Conservation (phyloP, 208 protist species). For the Leishmania tropica region DNA sequence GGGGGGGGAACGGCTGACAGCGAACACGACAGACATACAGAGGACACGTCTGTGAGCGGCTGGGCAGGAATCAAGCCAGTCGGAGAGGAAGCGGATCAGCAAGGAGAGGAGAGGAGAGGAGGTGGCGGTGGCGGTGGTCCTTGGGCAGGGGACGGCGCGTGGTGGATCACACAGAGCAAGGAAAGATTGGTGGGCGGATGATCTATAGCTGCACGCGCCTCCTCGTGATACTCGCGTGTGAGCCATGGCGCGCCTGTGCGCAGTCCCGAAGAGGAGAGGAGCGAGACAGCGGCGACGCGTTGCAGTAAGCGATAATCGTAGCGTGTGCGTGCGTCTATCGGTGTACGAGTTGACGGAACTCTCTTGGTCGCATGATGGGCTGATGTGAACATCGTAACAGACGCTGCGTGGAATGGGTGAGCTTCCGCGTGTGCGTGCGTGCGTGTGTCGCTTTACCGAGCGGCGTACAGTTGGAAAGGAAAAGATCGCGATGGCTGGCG, state of each 20-base stretch:
- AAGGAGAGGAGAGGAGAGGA: not conserved
- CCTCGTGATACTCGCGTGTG: not conserved
- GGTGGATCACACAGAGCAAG: not conserved
- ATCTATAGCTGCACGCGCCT: not conserved
- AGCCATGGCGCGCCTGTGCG: not conserved
- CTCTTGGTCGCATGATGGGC: not conserved
- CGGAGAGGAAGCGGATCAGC: not conserved
- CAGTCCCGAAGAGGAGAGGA: not conserved
- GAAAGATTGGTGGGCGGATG: not conserved
- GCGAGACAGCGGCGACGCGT: not conserved
- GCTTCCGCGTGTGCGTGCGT: not conserved
- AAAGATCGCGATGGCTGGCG: not conserved
- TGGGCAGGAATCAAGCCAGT: not conserved
- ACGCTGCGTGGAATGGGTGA: not conserved
- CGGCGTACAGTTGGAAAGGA: not conserved
- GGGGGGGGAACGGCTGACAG: not conserved
- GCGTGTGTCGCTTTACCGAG: not conserved
- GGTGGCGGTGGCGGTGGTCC: not conserved
- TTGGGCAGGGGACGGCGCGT: not conserved
- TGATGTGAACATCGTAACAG: not conserved
- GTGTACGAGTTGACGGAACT: not conserved
- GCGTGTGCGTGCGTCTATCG: not conserved
- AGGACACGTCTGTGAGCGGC: not conserved
- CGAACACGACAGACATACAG: not conserved
- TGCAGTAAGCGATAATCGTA: not conserved